Base-by-base conservation (phyloP, 1,284 basidiomycete genomes). In the Pterula multifida region DNA sequence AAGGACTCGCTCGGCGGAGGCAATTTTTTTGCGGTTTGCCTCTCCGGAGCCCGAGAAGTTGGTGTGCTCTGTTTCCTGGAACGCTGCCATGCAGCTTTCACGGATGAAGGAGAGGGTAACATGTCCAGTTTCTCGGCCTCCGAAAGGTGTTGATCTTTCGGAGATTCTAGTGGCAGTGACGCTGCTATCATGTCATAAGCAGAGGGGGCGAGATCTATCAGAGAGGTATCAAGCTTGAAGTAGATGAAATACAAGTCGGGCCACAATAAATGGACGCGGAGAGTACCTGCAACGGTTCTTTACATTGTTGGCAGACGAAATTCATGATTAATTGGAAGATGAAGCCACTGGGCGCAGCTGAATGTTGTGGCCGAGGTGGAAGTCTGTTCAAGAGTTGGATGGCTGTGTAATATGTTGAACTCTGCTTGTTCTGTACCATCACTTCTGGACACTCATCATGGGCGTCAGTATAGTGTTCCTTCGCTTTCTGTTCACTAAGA, bases 111-210 rank as follows among this genome's bases (percentile, higher is more conserved):
- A 23, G 78, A 71, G 9, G 82, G 76, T 2, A 83, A 67, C 28
- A 72, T 67, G 13, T 70, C 65, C 42, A 81, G 66, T 57, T 79
- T 79, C 55, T 79, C 73, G 2, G 70, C 63, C 45, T 78, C 72
- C 19, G 76, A 64, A 17, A 71, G 53, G 51, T 69, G 62, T 47
- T 65, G 65, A 58, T 67, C 65, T 52, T 66, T 56, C 45, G 71
- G 60, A 45, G 68, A 63, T 39, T 80, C 69, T 32, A 74, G 71
- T 45, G 87, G 82, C 17, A 89, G 67, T 36, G 87, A 81, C 13
- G 79, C 77, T 21, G 81, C 77, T 57, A 95, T 81, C 68, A 90
- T 82, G 62, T 90, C 86, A 65, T 90, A 90, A 24, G 89, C 82
- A 21, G 87, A 87, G 15, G 86, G 89, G 1, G 88, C 78, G 50